A percentile compares a stretch with the other conserved stretches of the same genome.
These are phyloP conservation scores for Scedosporium boydii DNA, from an alignment of 2,329 filamentous ascomycete species.

Conservation along the genomic window DNA sequence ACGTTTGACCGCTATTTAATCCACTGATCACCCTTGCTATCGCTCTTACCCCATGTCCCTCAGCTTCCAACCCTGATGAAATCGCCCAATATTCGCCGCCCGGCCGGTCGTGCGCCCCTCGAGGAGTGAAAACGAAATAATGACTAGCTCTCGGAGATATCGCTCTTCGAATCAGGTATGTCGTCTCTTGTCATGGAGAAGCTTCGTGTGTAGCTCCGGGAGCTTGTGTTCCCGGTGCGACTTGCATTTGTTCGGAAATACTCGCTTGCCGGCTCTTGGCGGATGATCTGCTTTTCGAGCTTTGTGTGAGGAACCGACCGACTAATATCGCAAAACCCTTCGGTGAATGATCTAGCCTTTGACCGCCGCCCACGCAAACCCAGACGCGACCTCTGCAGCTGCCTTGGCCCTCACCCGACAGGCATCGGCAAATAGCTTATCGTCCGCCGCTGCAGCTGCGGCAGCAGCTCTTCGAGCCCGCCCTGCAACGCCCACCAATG, in stretches of 20 bases:
- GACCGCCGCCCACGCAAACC: constrained; percentile 53
- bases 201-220: not conserved
- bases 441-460: constrained; percentile 79
- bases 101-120: constrained; percentile 1
- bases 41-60: not conserved
- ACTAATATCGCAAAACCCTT: constrained; percentile 6
- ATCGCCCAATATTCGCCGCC: not conserved
- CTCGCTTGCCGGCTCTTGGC: not conserved
- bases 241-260: not conserved
- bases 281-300: not conserved
- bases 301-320: not conserved
- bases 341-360: constrained; percentile 39
- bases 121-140: not conserved
- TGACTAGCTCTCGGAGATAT: constrained; percentile 4
- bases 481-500: constrained; percentile 67
- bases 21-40: not conserved
- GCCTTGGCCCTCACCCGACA: constrained; percentile 68
- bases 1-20: too few species aligned
- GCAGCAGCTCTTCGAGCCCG: constrained; percentile 74
- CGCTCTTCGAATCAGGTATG: constrained; percentile 5
- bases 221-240: not conserved
- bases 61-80: not conserved
- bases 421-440: constrained; percentile 45
- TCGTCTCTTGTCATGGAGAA: not conserved
- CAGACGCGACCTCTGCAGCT: constrained; percentile 71